Conservation (phyloP, 768 basidiomycete genomes). For the Panellus pusillus region DNA sequence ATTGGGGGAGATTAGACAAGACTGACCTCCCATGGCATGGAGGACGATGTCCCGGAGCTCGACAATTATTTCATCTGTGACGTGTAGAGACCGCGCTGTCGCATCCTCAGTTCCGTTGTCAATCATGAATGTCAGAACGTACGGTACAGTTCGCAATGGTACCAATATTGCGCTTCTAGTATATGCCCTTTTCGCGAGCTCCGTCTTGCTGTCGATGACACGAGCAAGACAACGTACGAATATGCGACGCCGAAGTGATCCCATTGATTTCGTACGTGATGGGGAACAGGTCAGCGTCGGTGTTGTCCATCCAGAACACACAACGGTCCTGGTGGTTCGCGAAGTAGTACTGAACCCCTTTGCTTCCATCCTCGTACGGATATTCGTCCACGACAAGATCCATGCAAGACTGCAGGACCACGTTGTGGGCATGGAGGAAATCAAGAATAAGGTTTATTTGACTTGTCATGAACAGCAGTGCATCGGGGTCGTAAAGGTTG, state of each 20-base stretch:
- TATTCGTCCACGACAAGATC: constrained; percentile 50
- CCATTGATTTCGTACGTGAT: constrained; percentile 36
- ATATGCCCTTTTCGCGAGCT: constrained; percentile 31
- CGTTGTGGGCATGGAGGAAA: constrained; percentile 24
- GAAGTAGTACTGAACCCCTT: constrained; percentile 27
- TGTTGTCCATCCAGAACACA: constrained; percentile 55
- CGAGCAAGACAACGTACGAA: constrained; percentile 33
- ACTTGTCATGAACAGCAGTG: constrained; percentile 34
- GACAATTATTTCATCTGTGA: constrained; percentile 28
- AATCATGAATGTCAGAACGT: neutral
- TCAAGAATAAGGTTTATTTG: constrained; percentile 33
- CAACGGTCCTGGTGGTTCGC: constrained; percentile 40
- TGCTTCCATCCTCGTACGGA: constrained; percentile 17
- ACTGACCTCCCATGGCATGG: constrained; percentile 37
- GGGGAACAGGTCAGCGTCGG: constrained; percentile 32
- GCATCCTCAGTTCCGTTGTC: too few relatives aligned
- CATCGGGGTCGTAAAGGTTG: constrained; percentile 41
- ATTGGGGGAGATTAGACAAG: neutral
- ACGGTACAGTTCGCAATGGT: neutral
- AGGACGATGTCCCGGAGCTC: constrained; percentile 41
- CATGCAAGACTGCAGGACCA: constrained; percentile 33
- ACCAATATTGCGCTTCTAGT: constrained; percentile 46
- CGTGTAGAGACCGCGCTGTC: neutral
- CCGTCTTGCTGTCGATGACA: neutral
- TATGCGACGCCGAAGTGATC: constrained; percentile 35